Conservation (phyloP, 495 filamentous ascomycete species). For the Pseudomonodictys pantanalensis region DNA sequence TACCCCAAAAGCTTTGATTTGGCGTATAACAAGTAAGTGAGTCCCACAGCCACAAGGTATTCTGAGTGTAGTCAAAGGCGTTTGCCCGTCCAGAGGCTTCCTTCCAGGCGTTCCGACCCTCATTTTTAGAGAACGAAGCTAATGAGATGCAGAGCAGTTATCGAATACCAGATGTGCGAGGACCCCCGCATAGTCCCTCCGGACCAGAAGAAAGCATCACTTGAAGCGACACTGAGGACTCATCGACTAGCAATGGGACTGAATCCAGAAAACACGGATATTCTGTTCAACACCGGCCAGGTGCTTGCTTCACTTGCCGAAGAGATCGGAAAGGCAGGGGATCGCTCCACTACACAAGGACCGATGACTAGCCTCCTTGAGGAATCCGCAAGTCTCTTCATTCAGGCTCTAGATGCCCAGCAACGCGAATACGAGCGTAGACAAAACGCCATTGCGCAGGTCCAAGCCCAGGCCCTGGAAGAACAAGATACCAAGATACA, state of each 20-base stretch:
- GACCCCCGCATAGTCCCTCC: constrained; percentile 55
- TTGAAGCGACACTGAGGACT: constrained; percentile 57
- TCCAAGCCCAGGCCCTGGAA: constrained; percentile 39
- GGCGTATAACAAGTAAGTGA: constrained; percentile 67
- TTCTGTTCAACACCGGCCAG: constrained; percentile 67
- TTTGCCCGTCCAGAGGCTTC: too few relatives aligned
- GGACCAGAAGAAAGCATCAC: constrained; percentile 49
- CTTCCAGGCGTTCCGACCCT: background rate
- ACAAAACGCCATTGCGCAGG: constrained; percentile 42
- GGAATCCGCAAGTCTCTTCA: constrained; percentile 62
- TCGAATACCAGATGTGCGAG: constrained; percentile 65
- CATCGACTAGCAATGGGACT: constrained; percentile 58
- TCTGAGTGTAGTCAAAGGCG: too few relatives aligned
- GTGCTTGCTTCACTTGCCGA: constrained; percentile 65
- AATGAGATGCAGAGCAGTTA: constrained; percentile 46
- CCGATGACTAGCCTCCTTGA: constrained; percentile 49
- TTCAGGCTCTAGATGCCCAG: constrained; percentile 59
- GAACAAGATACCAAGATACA: constrained; percentile 15
- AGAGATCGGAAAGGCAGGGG: constrained; percentile 50
- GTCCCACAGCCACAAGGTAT: too few relatives aligned
- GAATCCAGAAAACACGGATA: constrained; percentile 61
- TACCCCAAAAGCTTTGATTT: constrained; percentile 62
- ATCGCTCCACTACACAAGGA: constrained; percentile 40
- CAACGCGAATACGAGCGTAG: constrained; percentile 55
- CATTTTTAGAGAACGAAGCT: background rate